These are phyloP conservation scores for Passalora sequoiae DNA, from an alignment of 2,329 filamentous ascomycete species.

Conservation along the genomic window DNA sequence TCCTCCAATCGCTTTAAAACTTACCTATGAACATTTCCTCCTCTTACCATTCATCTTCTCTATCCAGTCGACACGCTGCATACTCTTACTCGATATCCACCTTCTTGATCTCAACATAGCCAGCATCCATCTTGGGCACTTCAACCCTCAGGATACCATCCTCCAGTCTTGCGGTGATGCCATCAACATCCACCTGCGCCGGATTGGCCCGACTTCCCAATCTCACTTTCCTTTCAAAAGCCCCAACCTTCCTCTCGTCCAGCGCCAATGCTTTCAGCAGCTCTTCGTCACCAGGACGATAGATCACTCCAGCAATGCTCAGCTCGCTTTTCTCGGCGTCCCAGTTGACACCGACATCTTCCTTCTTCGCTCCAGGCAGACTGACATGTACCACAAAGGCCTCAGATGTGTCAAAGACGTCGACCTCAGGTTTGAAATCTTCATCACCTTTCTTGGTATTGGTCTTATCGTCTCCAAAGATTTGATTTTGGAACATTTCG, in stretches of 20 bases:
- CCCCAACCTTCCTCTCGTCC: slow-evolving; percentile 65
- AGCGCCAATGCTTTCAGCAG: slow-evolving; percentile 59
- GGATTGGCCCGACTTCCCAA: slow-evolving; percentile 53
- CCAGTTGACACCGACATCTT: slow-evolving; percentile 73
- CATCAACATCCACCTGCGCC: slow-evolving; percentile 60
- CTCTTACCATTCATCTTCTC: not conserved
- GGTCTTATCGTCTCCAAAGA: slow-evolving; percentile 34
- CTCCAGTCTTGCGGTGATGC: slow-evolving; percentile 69
- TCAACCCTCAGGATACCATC: slow-evolving; percentile 71
- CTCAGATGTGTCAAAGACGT: slow-evolving; percentile 65
- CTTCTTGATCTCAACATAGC: slow-evolving; percentile 53
- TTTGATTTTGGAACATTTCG: slow-evolving; percentile 32
- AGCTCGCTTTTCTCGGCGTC: slow-evolving; percentile 63
- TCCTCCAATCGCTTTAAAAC: slow-evolving; percentile 1
- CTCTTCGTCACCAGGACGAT: slow-evolving; percentile 66
- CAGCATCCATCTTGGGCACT: slow-evolving; percentile 67
- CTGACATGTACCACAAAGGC: slow-evolving; percentile 66
- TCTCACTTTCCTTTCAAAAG: slow-evolving; percentile 66
- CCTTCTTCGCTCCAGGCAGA: slow-evolving; percentile 72
- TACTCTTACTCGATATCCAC: slow-evolving; percentile 45
- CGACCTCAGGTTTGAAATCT: slow-evolving; percentile 61
- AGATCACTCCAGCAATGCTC: slow-evolving; percentile 65
- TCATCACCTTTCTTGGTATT: slow-evolving; percentile 25
- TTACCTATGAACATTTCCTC: not conserved
- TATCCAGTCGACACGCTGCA: not conserved